These are phyloP conservation scores for Neoboletus subvelutipes DNA, from an alignment of 768 basidiomycete species.

Conservation along the genomic window DNA sequence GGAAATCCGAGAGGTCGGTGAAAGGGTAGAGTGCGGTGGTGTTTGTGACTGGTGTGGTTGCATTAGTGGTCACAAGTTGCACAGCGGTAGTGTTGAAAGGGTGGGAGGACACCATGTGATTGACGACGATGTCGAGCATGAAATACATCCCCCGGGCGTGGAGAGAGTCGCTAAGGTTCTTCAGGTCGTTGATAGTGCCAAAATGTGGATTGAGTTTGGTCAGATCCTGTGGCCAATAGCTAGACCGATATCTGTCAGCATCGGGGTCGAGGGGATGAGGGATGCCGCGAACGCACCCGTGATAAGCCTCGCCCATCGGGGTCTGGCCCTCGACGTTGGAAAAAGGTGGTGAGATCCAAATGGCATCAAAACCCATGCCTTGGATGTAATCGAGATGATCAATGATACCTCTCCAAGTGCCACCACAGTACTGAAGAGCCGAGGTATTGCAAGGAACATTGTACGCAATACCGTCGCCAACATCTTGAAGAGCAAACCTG, in stretches of 20 bases:
- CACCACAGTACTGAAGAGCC: slow-evolving; percentile 54
- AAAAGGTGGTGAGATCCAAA: slow-evolving; percentile 59
- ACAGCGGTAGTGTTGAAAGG: slow-evolving; percentile 27
- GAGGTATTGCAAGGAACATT: slow-evolving; percentile 45
- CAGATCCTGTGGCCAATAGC: slow-evolving; percentile 54
- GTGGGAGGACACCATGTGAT: slow-evolving; percentile 50
- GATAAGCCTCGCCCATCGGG: slow-evolving; percentile 55
- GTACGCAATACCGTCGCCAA: slow-evolving; percentile 27
- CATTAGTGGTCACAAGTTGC: slow-evolving; percentile 15
- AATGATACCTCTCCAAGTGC: slow-evolving; percentile 52
- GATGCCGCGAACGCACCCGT: slow-evolving; percentile 38
- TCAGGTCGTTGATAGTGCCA: slow-evolving; percentile 51
- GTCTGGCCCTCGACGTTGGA: slow-evolving; percentile 48
- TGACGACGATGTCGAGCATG: slow-evolving; percentile 64
- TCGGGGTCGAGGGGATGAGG: not conserved
- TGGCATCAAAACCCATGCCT: slow-evolving; percentile 58
- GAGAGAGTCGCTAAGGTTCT: slow-evolving; percentile 44
- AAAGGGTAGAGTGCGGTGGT: slow-evolving; percentile 32
- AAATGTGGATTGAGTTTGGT: slow-evolving; percentile 51
- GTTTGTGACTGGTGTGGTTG: slow-evolving; percentile 13
- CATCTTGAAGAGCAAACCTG: slow-evolving; percentile 53
- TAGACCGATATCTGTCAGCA: slow-evolving; percentile 10
- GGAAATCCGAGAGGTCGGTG: slow-evolving; percentile 37
- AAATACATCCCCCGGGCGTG: slow-evolving; percentile 56
- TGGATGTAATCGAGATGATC: slow-evolving; percentile 62